Percentiles rank a stretch among this genome's conserved stretches.
Conservation (phyloP, 2,329 filamentous ascomycete species). For the Trichophyton rubrum region DNA sequence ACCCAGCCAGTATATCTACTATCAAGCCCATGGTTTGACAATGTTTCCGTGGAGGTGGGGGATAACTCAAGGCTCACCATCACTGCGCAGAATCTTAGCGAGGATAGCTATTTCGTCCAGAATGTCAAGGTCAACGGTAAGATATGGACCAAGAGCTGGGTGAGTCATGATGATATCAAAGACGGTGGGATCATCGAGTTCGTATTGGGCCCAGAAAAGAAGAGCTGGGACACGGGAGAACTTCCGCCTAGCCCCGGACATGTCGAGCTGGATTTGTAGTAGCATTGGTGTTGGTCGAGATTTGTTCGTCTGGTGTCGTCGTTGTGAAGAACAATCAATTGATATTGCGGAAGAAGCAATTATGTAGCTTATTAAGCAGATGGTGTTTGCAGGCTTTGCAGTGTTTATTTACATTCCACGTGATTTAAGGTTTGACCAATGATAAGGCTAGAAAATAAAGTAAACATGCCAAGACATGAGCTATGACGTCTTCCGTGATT, state of each 20-base stretch:
- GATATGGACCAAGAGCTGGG: conserved; percentile 43
- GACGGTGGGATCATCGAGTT: conserved; percentile 40
- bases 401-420: background rate
- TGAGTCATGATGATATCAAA: conserved; percentile 39
- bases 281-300: no score
- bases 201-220: conserved; percentile 27
- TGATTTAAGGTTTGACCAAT: background rate
- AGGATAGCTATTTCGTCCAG: conserved; percentile 41
- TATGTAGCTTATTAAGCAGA: background rate
- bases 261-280: conserved; percentile 8
- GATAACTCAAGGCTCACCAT: conserved; percentile 34
- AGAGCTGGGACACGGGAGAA: conserved; percentile 38
- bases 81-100: conserved; percentile 32
- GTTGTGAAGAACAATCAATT: no score
- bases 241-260: conserved; percentile 40
- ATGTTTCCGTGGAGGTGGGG: conserved; percentile 25
- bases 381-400: background rate
- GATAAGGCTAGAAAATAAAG: background rate
- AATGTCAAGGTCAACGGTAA: conserved; percentile 42
- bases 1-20: conserved; percentile 38
- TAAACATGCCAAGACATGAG: background rate
- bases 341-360: background rate
- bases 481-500: background rate
- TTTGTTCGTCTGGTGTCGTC: no score
- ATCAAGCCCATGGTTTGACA: conserved; percentile 34